phyloP scores from a whole-genome alignment of 192 early-diverging fungal genomes.

The Coemansia sp. region DNA sequence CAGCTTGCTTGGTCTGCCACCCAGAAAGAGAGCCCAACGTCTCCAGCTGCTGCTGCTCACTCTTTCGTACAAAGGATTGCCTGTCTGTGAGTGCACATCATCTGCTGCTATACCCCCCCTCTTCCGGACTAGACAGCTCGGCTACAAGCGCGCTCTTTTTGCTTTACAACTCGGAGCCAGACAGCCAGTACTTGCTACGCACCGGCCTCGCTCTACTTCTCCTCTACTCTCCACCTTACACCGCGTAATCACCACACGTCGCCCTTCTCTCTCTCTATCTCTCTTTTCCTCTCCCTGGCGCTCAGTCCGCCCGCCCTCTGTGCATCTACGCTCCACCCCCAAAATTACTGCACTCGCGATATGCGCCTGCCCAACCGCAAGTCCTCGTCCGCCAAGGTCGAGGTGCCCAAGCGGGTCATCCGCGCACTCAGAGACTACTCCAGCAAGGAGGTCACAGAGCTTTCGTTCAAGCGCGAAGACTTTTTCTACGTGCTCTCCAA shows the following conservation, averaged over 20 bases:
- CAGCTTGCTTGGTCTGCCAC: background rate
- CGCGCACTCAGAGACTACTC: slow-evolving; percentile 69
- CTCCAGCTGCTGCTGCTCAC: background rate
- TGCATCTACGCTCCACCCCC: background rate
- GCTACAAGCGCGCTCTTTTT: background rate
- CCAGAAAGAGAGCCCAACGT: slow-evolving; percentile 21
- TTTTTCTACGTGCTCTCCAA: slow-evolving; percentile 72
- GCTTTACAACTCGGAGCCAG: background rate
- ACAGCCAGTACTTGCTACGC: background rate
- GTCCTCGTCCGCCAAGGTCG: slow-evolving; percentile 34
- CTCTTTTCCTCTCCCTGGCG: background rate
- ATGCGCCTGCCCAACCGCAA: slow-evolving; percentile 38
- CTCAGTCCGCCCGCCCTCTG: background rate
- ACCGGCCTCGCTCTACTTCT: background rate
- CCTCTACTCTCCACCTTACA: background rate
- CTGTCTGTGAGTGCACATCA: background rate
- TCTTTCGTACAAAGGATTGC: background rate
- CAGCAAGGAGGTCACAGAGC: slow-evolving; percentile 57
- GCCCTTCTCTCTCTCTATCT: slow-evolving; percentile 6
- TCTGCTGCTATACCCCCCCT: background rate
- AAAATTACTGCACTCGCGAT: background rate
- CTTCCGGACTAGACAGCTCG: background rate
- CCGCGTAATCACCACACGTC: background rate
- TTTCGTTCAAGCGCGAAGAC: slow-evolving; percentile 74
- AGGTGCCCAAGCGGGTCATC: slow-evolving; percentile 70